Evolutionary conservation across 805 yeast species (phyloP), one percentile per base, ranked within the genome.

Genomic region (Teunomyces pallodes): DNA sequence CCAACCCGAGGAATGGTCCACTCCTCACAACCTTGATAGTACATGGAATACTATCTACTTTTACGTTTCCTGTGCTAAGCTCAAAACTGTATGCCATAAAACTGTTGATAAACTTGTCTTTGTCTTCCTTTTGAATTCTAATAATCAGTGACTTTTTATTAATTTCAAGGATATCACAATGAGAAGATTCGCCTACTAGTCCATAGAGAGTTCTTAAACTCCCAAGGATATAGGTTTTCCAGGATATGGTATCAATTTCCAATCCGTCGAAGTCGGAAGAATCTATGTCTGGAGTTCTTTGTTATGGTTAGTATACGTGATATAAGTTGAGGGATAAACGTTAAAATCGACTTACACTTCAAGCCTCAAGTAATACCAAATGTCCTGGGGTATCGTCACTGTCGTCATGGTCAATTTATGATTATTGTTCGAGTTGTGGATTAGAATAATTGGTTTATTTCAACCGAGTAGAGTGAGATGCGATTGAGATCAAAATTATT

Each of bases 21-120:
- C 49, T 47, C 40, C 51, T 58, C 12, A 38, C 46, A 3, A 62
- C 54, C 20, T 45, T 44, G 4, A 28, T 40, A 9, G 43, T 40
- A 10, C 43, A 30, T 10, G 43, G 43, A 10, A 40, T 40, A 33
- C 35, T 40, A 8, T 16, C 32, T 12, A 16, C 12, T 4, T 30
- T 40, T 32, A 40, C 29, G 6, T 30, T 14, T 9, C 35, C 35
- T 13, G 54, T 55, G 29, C 54, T 59, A 35, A 72, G 51, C 9
- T 59, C 59, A 52, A 68, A 69, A 16, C 67, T 60, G 52, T 60
- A 64, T 10, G 65, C 54, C 30, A 63, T 47, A 9, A 72, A 59
- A 46, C 74, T 65, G 46, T 61, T 68, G 13, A 51, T 42, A 46
- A 71, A 69, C 40, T 50, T 53, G 9, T 60, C 62, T 43, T 47